A percentile compares a stretch with the other conserved stretches of the same genome.
These are phyloP conservation scores for Colletotrichum agaves DNA, from an alignment of 2,329 filamentous ascomycete genomes.

Conservation along the genomic window DNA sequence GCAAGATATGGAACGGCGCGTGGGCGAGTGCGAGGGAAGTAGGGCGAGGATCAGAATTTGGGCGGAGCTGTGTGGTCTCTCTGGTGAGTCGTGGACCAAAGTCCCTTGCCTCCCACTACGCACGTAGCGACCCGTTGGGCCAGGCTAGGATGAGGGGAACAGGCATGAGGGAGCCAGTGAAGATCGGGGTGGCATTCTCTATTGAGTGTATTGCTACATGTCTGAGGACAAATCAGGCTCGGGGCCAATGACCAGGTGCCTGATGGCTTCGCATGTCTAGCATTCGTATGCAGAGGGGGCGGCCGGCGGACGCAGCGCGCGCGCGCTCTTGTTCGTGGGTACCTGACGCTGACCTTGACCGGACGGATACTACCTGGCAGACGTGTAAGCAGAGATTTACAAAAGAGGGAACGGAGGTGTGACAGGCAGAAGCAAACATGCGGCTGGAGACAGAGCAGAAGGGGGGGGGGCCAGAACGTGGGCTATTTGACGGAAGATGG, in stretches of 20 bases:
- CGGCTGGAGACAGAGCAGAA: constrained; percentile 27
- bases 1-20: constrained; percentile 16
- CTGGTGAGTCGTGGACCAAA: constrained; percentile 10
- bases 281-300: not conserved
- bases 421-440: constrained; percentile 32
- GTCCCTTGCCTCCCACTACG: constrained; percentile 35
- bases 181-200: constrained; percentile 23
- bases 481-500: constrained; percentile 13
- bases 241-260: constrained; percentile 14
- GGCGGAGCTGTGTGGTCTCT: not conserved
- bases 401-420: constrained; percentile 31
- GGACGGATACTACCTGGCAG: constrained; percentile 5
- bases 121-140: constrained; percentile 24
- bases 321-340: not conserved
- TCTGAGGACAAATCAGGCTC: constrained; percentile 10
- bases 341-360: not conserved
- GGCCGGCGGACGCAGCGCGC: constrained; percentile 2
- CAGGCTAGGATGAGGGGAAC: constrained; percentile 11
- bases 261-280: constrained; percentile 3
- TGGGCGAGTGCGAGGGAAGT: constrained; percentile 6
- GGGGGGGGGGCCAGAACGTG: constrained; percentile 29
- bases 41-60: too few relatives aligned
- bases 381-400: constrained; percentile 26
- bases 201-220: constrained; percentile 17
- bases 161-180: constrained; percentile 20